Conservation (phyloP, 305 asterid species). For the Petunia hybrid region DNA sequence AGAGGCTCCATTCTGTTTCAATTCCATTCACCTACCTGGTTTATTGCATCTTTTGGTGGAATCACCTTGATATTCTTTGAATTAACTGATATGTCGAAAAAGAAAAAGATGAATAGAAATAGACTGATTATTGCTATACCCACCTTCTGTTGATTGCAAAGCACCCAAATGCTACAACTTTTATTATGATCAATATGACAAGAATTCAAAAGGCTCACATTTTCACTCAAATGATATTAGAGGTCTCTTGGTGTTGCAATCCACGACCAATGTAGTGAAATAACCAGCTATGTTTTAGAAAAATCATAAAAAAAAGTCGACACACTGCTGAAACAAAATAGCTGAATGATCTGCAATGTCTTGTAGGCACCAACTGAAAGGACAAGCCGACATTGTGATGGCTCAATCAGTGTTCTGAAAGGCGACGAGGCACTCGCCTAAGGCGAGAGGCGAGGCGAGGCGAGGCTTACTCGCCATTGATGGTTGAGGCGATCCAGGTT, state of each 20-base stretch:
- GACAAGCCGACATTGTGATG: constrained; percentile 14
- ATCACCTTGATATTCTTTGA: constrained; percentile 12
- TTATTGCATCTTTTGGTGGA: constrained; percentile 7
- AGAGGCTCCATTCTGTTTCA: constrained; percentile 3
- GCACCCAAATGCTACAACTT: constrained; percentile 11
- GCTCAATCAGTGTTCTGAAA: too few relatives aligned
- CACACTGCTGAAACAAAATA: background rate
- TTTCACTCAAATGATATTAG: background rate
- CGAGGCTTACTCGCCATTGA: too few relatives aligned
- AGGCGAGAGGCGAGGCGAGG: too few relatives aligned
- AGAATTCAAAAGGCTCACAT: background rate
- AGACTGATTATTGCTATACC: background rate
- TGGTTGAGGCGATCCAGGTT: too few relatives aligned
- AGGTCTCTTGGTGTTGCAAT: background rate
- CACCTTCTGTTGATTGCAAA: background rate
- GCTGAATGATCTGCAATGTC: constrained; percentile 1
- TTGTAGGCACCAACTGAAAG: background rate
- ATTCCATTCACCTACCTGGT: background rate
- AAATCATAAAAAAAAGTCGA: background rate
- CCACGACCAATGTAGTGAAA: background rate
- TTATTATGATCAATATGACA: background rate
- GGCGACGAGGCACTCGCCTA: too few relatives aligned
- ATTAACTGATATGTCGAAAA: background rate
- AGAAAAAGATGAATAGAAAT: background rate
- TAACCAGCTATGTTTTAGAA: background rate